These are phyloP conservation scores for Hypsizygus marmoreus DNA, from an alignment of 768 basidiomycete species.

Conservation along the genomic window DNA sequence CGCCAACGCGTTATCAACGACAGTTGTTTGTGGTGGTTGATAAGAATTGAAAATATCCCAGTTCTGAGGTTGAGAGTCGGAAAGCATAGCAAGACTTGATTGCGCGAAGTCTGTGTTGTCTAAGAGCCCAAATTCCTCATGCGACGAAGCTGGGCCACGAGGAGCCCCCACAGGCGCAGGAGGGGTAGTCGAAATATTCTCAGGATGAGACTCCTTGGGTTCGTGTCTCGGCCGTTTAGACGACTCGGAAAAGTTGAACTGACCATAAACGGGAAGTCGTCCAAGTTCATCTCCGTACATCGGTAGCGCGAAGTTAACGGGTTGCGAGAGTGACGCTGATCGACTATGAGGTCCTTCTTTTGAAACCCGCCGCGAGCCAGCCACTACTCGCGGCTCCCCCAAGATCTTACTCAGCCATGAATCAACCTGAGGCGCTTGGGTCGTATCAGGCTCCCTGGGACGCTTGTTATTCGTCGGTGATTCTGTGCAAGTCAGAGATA, in stretches of 20 bases:
- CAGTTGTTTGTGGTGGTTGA: no score
- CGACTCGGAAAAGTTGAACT: conserved; percentile 39
- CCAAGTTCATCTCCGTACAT: conserved; percentile 62
- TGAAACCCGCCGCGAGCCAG: conserved; percentile 30
- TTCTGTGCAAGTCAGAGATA: conserved; percentile 13
- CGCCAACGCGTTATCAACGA: neutral
- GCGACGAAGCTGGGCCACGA: neutral
- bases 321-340: conserved; percentile 9
- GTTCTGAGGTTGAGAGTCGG: no score
- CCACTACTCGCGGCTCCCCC: conserved; percentile 21
- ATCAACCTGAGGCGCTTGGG: neutral
- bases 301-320: conserved; percentile 42
- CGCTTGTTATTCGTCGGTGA: conserved; percentile 15
- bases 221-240: conserved; percentile 11
- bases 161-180: neutral
- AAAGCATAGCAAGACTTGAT: no score
- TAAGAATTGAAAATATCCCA: no score
- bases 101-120: no score
- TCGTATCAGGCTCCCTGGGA: conserved; percentile 16
- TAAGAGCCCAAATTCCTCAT: no score
- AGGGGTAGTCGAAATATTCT: neutral
- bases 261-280: conserved; percentile 49
- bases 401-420: neutral
- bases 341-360: conserved; percentile 17
- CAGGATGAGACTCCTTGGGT: neutral